Evolutionary conservation across 2,329 filamentous ascomycete species (phyloP).

Genomic region (Anisogramma anomala): DNA sequence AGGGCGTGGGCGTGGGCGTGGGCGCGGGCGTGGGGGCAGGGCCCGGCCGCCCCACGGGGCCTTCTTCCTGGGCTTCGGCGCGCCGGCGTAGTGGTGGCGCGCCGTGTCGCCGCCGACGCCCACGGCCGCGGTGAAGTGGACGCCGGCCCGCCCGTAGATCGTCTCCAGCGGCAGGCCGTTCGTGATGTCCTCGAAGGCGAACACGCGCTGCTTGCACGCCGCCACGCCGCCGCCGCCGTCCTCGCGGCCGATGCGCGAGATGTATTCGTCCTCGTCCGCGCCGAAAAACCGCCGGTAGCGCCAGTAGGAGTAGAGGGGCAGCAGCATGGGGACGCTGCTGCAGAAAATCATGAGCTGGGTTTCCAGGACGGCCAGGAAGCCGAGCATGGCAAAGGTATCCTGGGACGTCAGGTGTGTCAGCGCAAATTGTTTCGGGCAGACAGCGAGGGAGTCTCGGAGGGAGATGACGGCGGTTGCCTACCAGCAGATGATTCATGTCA

Average conservation of each 20-base stretch:
- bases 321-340: slow-evolving; percentile 12
- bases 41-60: too few species aligned
- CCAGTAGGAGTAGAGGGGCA: slow-evolving; percentile 11
- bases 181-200: slow-evolving; percentile 7
- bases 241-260: slow-evolving; percentile 5
- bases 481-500: neutral
- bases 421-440: neutral
- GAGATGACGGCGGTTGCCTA: neutral
- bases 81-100: neutral
- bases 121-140: slow-evolving; percentile 8
- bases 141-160: slow-evolving; percentile 9
- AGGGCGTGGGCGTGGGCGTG: neutral
- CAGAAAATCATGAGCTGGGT: slow-evolving; percentile 7
- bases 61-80: neutral
- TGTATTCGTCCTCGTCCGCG: slow-evolving; percentile 10
- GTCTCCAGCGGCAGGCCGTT: slow-evolving; percentile 11
- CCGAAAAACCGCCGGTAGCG: slow-evolving; percentile 5
- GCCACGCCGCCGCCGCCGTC: too few species aligned
- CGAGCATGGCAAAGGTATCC: neutral
- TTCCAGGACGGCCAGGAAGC: slow-evolving; percentile 5
- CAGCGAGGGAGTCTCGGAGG: neutral
- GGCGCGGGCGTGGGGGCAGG: too few species aligned
- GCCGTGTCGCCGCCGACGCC: slow-evolving; percentile 1
- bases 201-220: neutral
- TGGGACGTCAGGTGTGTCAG: too few species aligned